These are phyloP conservation scores for Xylariaceae sp. DNA, from an alignment of 2,329 filamentous ascomycete genomes.

Conservation along the genomic window DNA sequence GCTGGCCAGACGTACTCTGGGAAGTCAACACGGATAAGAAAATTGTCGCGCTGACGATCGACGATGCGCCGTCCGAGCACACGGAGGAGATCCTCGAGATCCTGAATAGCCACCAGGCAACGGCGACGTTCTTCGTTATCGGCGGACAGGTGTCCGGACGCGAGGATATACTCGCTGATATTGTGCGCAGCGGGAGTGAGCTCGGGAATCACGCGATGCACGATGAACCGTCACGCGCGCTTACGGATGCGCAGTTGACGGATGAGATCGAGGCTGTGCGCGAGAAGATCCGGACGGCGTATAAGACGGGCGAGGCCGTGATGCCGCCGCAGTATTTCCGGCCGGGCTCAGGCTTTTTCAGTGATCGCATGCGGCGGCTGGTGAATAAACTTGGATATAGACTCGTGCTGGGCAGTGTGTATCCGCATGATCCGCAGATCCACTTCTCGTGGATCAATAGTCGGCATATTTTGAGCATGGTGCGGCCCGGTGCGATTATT, in stretches of 20 bases:
- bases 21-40: slow-evolving; percentile 55
- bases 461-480: slow-evolving; percentile 73
- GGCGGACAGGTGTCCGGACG: slow-evolving; percentile 63
- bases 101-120: slow-evolving; percentile 60
- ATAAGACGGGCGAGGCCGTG: slow-evolving; percentile 31
- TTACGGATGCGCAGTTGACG: slow-evolving; percentile 55
- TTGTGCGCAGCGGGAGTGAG: slow-evolving; percentile 62
- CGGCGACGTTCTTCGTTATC: slow-evolving; percentile 85
- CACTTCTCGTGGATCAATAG: slow-evolving; percentile 64
- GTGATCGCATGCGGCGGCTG: slow-evolving; percentile 58
- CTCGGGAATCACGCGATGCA: slow-evolving; percentile 86
- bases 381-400: slow-evolving; percentile 59
- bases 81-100: slow-evolving; percentile 65
- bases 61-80: slow-evolving; percentile 73
- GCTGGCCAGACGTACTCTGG: slow-evolving; percentile 77
- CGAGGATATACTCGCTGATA: slow-evolving; percentile 49
- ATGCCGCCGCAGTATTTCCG: slow-evolving; percentile 63
- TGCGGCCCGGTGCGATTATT: slow-evolving; percentile 69
- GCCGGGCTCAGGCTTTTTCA: slow-evolving; percentile 82
- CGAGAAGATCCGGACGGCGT: slow-evolving; percentile 34
- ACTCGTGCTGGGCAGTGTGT: slow-evolving; percentile 76
- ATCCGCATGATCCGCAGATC: slow-evolving; percentile 89
- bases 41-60: slow-evolving; percentile 76
- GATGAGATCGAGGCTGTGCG: slow-evolving; percentile 60
- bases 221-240: slow-evolving; percentile 66